Conservation (phyloP, 1,139 yeast genomes). For the Sugiyamaella paludigena region DNA sequence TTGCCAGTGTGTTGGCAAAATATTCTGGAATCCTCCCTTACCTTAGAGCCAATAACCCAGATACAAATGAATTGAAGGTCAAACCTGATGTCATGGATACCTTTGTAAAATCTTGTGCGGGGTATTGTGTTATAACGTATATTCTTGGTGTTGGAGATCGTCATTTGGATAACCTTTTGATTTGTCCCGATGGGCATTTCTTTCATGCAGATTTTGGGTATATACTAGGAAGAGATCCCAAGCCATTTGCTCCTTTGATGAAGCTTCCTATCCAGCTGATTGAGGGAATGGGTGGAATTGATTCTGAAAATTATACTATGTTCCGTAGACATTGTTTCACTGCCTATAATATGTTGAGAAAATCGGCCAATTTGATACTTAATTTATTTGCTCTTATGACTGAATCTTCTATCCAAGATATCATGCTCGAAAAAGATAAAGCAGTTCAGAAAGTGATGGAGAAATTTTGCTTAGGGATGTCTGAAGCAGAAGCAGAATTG, state of each 20-base stretch:
- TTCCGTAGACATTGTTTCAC: conserved; percentile 94
- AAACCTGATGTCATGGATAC: conserved; percentile 81
- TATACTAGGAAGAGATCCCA: conserved; percentile 93
- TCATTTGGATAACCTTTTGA: conserved; percentile 83
- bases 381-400: conserved; percentile 93
- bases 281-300: conserved; percentile 96
- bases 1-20: conserved; percentile 73
- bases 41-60: conserved; percentile 65
- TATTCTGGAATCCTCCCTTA: conserved; percentile 71
- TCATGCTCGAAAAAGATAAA: conserved; percentile 68
- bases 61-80: conserved; percentile 60
- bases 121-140: conserved; percentile 95
- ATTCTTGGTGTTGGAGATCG: conserved; percentile 95
- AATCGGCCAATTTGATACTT: conserved; percentile 83
- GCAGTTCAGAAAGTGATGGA: conserved; percentile 87
- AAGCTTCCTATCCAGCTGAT: conserved; percentile 94
- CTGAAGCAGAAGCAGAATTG: conserved; percentile 90
- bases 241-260: conserved; percentile 98
- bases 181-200: conserved; percentile 71
- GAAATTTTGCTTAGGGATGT: conserved; percentile 87
- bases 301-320: conserved; percentile 77
- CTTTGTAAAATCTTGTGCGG: conserved; percentile 94
- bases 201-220: conserved; percentile 99
- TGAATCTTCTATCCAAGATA: conserved; percentile 89
- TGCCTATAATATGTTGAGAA: conserved; percentile 84